Percentiles rank a stretch among this genome's conserved stretches.
Conservation (phyloP, 2,329 filamentous ascomycete genomes). For the Arthrinium phaeospermum region DNA sequence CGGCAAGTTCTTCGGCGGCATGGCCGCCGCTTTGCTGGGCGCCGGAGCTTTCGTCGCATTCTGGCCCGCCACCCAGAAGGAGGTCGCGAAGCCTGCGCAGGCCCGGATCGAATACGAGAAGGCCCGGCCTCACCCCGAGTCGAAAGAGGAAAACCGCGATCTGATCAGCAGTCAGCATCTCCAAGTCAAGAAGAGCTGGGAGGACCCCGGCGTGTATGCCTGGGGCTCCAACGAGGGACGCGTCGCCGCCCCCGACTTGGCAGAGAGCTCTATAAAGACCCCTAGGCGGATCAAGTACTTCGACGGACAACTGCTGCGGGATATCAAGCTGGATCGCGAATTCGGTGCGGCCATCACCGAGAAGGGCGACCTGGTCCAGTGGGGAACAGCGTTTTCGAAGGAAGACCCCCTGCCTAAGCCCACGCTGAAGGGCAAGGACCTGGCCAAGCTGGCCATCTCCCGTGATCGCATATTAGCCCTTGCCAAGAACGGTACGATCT, state of each 20-base stretch:
- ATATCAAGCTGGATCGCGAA: constrained; percentile 81
- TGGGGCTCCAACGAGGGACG: constrained; percentile 89
- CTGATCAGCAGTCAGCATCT: constrained; percentile 83
- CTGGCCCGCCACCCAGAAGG: constrained; percentile 30
- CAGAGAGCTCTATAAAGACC: constrained; percentile 78
- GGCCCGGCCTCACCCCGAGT: constrained; percentile 59
- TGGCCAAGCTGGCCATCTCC: constrained; percentile 78
- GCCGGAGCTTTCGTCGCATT: constrained; percentile 33
- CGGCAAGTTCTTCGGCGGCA: constrained; percentile 30
- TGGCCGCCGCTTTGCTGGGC: constrained; percentile 31
- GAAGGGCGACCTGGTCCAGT: constrained; percentile 87
- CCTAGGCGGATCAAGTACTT: constrained; percentile 83
- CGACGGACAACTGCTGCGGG: constrained; percentile 81
- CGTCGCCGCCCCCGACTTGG: constrained; percentile 84
- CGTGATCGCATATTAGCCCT: constrained; percentile 83
- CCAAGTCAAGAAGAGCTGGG: constrained; percentile 83
- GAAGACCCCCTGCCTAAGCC: constrained; percentile 66
- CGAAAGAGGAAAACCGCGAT: constrained; percentile 75
- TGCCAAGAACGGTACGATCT: constrained; percentile 76
- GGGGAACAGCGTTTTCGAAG: constrained; percentile 79
- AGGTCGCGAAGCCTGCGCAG: constrained; percentile 36
- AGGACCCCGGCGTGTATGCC: constrained; percentile 86
- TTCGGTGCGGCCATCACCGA: constrained; percentile 90
- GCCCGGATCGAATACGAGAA: constrained; percentile 73
- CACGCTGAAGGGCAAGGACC: constrained; percentile 82